Base-by-base conservation (phyloP, 176 grass and related monocot genomes). In the Triticum dicoccoides region DNA sequence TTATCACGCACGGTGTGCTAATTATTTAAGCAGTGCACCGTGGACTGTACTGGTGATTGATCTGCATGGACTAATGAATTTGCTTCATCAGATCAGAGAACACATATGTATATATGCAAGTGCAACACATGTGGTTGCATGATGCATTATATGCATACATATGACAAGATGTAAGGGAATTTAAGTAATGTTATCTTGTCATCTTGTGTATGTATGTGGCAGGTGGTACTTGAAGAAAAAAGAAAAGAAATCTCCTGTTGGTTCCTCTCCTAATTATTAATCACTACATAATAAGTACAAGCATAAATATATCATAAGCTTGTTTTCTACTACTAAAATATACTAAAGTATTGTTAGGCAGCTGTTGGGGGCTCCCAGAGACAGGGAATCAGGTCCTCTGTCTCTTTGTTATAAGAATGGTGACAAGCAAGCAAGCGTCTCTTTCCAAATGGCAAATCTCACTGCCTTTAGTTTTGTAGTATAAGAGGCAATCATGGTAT, bases 391-490 rank as follows among this genome's bases (percentile, higher is more conserved):
- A 8, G 61, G 7, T 32, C 39, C 66, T 18, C 4, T 78, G 41
- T 78, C 47, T 78, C 47, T 12, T 84, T 59, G 56, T 21, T 59
- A 59, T 39, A 63, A 73, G n/a, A 63, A 84, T 32, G 21, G 20
- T 59, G 56, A 3, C 52, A 56, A 56, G 52, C 44, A 13, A 29
- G 41, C 11, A 75, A 75, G 45, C 8, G 47, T 75, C 59, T 38
- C 82, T 76, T 80, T 89, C 61, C 35, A 33, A 15, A 84, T 59
- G 11, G 72, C 8, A 84, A 76, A 85, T 85, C 77, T 76, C 82
- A 89, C 45, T 80, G 0, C 10, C 65, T 11, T 73, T 74, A 14
- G 61, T 25, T 75, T 75, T 54, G 10, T 72, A 41, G 65, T 18
- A 68, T 34, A 47, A 54, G 20, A 34, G 1, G 29, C 25, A 81